Base-by-base conservation (phyloP, 2,329 filamentous ascomycete genomes). In the Magnaporthiopsis rhizophila region DNA sequence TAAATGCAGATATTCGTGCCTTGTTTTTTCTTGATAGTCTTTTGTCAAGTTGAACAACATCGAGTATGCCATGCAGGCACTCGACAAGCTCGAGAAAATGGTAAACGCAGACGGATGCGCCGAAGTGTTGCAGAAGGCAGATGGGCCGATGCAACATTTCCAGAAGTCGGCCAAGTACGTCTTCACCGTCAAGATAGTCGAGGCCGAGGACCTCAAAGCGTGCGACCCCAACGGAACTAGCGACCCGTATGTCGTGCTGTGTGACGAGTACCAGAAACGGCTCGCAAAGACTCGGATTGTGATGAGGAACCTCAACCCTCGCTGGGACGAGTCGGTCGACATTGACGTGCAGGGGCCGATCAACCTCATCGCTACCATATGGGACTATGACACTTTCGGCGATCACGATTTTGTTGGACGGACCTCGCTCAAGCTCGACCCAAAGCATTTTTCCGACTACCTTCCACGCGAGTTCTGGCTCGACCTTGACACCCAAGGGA, bases 41-140 rank as follows among this genome's bases (percentile, higher is more conserved):
- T 90, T 99, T 71, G 92, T 99, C 67, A 99, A 98, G 77, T 84
- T 99, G 69, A 99, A 99, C 81, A 96, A 99, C 72, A 88, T 99
- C 68, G 94, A 97, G 76, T 98, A 92, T 76, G 94, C 93, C 6
- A 92, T 96, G 78, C 85, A 92, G 65, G 91, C 96, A 72, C 83
- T 99, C 63, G 95, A 99, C 74, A 92, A 90, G 74, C 82, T 99
- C 8, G 94, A 98, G 74, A 88, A 86, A 72, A 86, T 89, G 65
- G 91, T 98, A 81, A 93, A 97, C 70, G 92, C 96, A 15, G 95
- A 99, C 73, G 89, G 85, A 13, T 97, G 92, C 72, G 93, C 93
- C 3, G 88, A 90, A 62, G 86, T 96, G 21, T 85, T 99, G 62
- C 86, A 88, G 60, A 87, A 85, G 70, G 82, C 89, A 67, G 86